A percentile compares a stretch with the other conserved stretches of the same genome.
These are phyloP conservation scores for Aquilaria yunnanensis DNA, from an alignment of 345 rosid species.

Conservation along the genomic window DNA sequence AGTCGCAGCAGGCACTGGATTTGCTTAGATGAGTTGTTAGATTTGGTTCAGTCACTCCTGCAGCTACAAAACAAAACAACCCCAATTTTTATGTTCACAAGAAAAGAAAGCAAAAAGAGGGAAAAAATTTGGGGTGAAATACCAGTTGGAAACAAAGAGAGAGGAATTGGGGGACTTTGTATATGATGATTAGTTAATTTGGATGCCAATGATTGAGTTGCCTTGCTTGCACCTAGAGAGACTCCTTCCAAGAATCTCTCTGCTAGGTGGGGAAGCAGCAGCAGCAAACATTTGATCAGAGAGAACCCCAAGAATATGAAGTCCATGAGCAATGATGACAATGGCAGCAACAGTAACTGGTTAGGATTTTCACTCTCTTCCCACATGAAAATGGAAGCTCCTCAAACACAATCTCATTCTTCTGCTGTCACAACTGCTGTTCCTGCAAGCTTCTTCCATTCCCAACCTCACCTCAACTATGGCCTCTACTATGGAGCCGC, in stretches of 20 bases:
- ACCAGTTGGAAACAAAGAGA: constrained; percentile 3
- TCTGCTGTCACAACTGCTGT: constrained; percentile 21
- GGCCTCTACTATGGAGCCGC: constrained; percentile 49
- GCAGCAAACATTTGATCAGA: not conserved
- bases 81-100: not conserved
- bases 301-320: constrained; percentile 34
- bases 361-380: constrained; percentile 86
- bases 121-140: too few species aligned
- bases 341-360: constrained; percentile 37
- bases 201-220: constrained; percentile 65
- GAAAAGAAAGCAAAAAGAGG: too few species aligned
- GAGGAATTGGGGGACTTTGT: not conserved
- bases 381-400: constrained; percentile 57
- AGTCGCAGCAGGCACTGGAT: constrained; percentile 32
- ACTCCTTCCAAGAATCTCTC: constrained; percentile 19
- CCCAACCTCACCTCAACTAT: constrained; percentile 31
- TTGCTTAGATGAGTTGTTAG: constrained; percentile 30
- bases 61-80: constrained; percentile 18
- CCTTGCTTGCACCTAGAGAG: constrained; percentile 25
- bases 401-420: constrained; percentile 23
- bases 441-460: constrained; percentile 29
- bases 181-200: constrained; percentile 37
- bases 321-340: constrained; percentile 53
- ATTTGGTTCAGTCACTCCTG: constrained; percentile 30
- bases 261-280: constrained; percentile 8